A percentile compares a stretch with the other conserved stretches of the same genome.
Conservation (phyloP, 805 yeast species). For the Yamadazyma laniorum region DNA sequence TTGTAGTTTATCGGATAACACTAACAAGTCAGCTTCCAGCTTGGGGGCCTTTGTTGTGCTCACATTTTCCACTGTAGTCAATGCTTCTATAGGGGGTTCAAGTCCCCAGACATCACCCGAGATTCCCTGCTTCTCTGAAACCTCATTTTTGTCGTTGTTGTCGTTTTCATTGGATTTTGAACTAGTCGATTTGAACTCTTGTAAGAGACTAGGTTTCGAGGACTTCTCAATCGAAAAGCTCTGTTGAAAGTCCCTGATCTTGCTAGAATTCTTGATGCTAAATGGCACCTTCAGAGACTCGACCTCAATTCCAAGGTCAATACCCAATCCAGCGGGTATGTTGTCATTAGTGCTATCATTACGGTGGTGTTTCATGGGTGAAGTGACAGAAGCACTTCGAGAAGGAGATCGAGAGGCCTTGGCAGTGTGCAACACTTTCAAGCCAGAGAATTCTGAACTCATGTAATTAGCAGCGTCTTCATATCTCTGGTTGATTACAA, state of each 20-base stretch:
- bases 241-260: slow-evolving; percentile 23
- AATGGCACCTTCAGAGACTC: slow-evolving; percentile 29
- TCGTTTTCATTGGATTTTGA: slow-evolving; percentile 11
- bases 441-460: slow-evolving; percentile 13
- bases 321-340: slow-evolving; percentile 23
- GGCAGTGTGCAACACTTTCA: slow-evolving; percentile 19
- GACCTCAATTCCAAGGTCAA: slow-evolving; percentile 30
- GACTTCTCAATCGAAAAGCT: slow-evolving; percentile 7
- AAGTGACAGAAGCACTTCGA: slow-evolving; percentile 12
- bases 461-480: slow-evolving; percentile 6
- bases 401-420: slow-evolving; percentile 5
- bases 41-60: slow-evolving; percentile 10
- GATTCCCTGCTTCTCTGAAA: too few relatives aligned
- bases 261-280: slow-evolving; percentile 30
- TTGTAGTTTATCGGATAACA: neutral
- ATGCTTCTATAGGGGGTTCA: too few relatives aligned
- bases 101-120: too few relatives aligned
- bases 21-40: neutral
- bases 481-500: slow-evolving; percentile 4
- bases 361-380: slow-evolving; percentile 4
- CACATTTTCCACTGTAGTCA: too few relatives aligned
- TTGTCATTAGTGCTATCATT: slow-evolving; percentile 1
- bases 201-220: slow-evolving; percentile 8
- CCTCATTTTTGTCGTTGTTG: too few relatives aligned
- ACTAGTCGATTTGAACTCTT: slow-evolving; percentile 8